Conservation (phyloP, 2,329 filamentous ascomycete species). For the Cytospora paraplurivora region DNA sequence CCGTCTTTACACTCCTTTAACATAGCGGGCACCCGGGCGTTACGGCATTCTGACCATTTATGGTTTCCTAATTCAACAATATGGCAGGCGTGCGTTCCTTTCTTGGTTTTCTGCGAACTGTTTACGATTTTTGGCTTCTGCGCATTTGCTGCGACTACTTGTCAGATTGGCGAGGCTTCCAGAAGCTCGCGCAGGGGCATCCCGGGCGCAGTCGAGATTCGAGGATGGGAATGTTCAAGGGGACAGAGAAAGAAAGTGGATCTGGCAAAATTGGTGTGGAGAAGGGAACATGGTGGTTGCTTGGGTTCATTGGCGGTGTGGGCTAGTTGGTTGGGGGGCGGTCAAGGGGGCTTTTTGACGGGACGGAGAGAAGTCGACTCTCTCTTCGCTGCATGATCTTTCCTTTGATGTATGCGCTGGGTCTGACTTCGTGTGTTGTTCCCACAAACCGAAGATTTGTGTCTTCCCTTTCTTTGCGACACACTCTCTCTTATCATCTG, state of each 20-base stretch:
- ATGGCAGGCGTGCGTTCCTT: slow-evolving; percentile 24
- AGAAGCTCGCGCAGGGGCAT: slow-evolving; percentile 18
- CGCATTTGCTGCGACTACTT: slow-evolving; percentile 8
- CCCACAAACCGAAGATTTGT: neutral
- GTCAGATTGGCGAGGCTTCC: slow-evolving; percentile 18
- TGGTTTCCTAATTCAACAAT: slow-evolving; percentile 19
- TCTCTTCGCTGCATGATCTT: slow-evolving; percentile 5
- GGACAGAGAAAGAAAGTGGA: slow-evolving; percentile 25
- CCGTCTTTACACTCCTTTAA: slow-evolving; percentile 26
- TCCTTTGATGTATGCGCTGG: neutral
- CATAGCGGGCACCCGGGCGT: slow-evolving; percentile 23
- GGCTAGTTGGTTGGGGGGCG: slow-evolving; percentile 19
- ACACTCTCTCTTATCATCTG: slow-evolving; percentile 24
- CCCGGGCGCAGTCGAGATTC: slow-evolving; percentile 22
- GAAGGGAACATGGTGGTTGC: slow-evolving; percentile 22
- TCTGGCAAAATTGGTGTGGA: slow-evolving; percentile 27
- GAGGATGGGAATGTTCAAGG: slow-evolving; percentile 24
- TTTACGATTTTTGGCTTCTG: slow-evolving; percentile 22
- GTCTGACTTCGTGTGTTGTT: neutral
- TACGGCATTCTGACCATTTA: slow-evolving; percentile 23
- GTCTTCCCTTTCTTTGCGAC: slow-evolving; percentile 15
- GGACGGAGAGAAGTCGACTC: slow-evolving; percentile 1
- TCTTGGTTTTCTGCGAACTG: slow-evolving; percentile 11
- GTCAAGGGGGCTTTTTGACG: slow-evolving; percentile 18
- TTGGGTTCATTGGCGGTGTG: slow-evolving; percentile 23